These are phyloP conservation scores for Pyrenophora graminea DNA, from an alignment of 2,329 filamentous ascomycete genomes.

Conservation along the genomic window DNA sequence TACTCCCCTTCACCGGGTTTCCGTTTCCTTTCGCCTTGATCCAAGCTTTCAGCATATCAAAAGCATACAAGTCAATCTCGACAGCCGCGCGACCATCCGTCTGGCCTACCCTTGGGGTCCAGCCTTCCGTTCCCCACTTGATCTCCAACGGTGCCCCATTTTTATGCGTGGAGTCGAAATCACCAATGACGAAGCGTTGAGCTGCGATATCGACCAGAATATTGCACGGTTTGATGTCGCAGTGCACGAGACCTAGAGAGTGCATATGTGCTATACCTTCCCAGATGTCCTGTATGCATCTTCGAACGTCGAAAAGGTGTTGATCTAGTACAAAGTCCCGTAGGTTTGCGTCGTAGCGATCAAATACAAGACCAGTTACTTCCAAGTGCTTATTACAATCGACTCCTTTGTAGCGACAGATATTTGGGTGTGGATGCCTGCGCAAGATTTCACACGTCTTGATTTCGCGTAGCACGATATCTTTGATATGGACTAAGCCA, in stretches of 20 bases:
- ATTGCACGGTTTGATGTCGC: slow-evolving; percentile 10
- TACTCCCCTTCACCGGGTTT: background rate
- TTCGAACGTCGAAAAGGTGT: background rate
- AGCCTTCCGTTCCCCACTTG: background rate
- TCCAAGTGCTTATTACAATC: background rate
- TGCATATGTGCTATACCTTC: slow-evolving; percentile 8
- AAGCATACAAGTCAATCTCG: slow-evolving; percentile 5
- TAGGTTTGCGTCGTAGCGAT: background rate
- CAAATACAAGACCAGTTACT: background rate
- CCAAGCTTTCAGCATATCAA: slow-evolving; percentile 3
- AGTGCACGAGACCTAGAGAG: slow-evolving; percentile 4
- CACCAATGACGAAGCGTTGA: background rate
- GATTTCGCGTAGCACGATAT: background rate
- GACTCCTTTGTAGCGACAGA: background rate
- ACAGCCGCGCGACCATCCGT: background rate
- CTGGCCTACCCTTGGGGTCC: background rate
- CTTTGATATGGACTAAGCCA: background rate
- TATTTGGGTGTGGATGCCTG: background rate
- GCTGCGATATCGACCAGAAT: slow-evolving; percentile 6
- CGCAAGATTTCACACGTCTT: background rate
- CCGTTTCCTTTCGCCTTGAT: background rate
- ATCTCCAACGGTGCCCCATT: background rate
- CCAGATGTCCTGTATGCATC: background rate
- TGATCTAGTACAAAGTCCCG: background rate
- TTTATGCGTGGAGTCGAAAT: background rate